Conservation (phyloP, 257 asterid genomes). For the Vinca minor region DNA sequence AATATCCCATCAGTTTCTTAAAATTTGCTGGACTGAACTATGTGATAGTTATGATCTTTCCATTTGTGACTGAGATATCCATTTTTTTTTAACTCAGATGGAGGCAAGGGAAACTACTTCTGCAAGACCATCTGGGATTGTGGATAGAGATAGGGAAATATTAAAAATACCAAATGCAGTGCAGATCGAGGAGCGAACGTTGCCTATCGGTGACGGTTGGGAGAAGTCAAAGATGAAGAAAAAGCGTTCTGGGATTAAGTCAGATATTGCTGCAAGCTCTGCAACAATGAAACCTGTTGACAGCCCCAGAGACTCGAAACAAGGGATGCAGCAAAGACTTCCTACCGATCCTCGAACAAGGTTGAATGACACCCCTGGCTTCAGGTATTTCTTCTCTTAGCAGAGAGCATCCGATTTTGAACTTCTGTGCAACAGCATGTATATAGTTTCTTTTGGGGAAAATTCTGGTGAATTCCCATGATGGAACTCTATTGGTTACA, state of each 20-base stretch:
- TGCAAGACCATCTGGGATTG: constrained; percentile 47
- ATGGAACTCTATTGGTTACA: too few relatives aligned
- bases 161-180: constrained; percentile 46
- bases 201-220: constrained; percentile 74
- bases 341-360: constrained; percentile 58
- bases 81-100: constrained; percentile 38
- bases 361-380: constrained; percentile 56
- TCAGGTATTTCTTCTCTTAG: too few relatives aligned
- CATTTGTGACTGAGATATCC: constrained; percentile 21
- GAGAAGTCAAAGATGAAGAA: constrained; percentile 87
- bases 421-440: too few relatives aligned
- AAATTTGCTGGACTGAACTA: neutral
- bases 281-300: constrained; percentile 44
- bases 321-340: constrained; percentile 57
- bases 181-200: constrained; percentile 56
- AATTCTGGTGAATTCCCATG: too few relatives aligned
- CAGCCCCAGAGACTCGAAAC: constrained; percentile 65
- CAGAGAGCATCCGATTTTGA: too few relatives aligned
- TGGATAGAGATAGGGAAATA: constrained; percentile 64
- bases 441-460: too few relatives aligned
- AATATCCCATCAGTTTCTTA: too few relatives aligned
- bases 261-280: constrained; percentile 46
- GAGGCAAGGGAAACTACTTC: constrained; percentile 52
- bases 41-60: neutral
- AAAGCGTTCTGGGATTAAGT: constrained; percentile 82